Evolutionary conservation across 441 rosid species (phyloP).

Genomic region (Viola pubescens): DNA sequence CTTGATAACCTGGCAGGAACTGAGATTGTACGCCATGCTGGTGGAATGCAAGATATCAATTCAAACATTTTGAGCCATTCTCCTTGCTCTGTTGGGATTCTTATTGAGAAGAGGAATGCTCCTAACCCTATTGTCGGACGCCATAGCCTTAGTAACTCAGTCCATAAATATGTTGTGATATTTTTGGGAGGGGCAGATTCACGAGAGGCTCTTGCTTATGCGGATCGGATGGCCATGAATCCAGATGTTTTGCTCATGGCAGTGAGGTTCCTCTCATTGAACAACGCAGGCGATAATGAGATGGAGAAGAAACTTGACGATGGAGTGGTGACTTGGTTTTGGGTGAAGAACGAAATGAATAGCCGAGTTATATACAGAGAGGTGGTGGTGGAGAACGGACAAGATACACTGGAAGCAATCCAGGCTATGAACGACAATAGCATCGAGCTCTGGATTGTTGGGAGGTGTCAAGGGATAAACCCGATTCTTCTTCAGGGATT

Average conservation of each 20-base stretch:
- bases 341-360: slow-evolving; percentile 61
- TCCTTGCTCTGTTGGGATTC: slow-evolving; percentile 67
- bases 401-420: slow-evolving; percentile 53
- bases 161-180: slow-evolving; percentile 32
- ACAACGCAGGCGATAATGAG: slow-evolving; percentile 48
- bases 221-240: slow-evolving; percentile 46
- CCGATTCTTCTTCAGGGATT: slow-evolving; percentile 54
- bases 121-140: slow-evolving; percentile 17
- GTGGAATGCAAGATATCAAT: slow-evolving; percentile 27
- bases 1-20: slow-evolving; percentile 20
- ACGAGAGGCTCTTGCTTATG: slow-evolving; percentile 55
- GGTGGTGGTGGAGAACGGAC: slow-evolving; percentile 57
- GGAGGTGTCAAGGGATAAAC: slow-evolving; percentile 60
- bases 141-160: neutral
- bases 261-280: slow-evolving; percentile 41
- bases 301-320: slow-evolving; percentile 72
- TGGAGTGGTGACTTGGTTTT: slow-evolving; percentile 65
- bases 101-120: slow-evolving; percentile 39
- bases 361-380: slow-evolving; percentile 50
- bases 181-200: slow-evolving; percentile 71
- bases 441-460: slow-evolving; percentile 67
- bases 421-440: slow-evolving; percentile 34
- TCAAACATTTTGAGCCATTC: slow-evolving; percentile 41
- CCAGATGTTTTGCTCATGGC: slow-evolving; percentile 36
- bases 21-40: slow-evolving; percentile 24